Evolutionary conservation across 1,284 basidiomycete species (phyloP).

Genomic region (Cryptococcus wingfieldii): DNA sequence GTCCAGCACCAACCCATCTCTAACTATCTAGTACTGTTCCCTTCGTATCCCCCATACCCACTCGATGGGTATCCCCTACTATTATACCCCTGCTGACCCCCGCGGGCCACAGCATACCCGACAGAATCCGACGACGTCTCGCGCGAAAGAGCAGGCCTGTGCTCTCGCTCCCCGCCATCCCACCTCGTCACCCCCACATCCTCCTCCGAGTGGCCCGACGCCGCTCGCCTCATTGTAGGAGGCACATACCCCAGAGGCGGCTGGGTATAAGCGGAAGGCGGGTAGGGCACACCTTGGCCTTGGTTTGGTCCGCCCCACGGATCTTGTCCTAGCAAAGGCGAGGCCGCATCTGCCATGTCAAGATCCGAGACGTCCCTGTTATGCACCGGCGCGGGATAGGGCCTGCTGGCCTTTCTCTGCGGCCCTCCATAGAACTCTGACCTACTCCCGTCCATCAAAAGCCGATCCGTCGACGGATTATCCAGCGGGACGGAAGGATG

Average conservation of each 20-base stretch:
- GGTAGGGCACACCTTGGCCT: conserved; percentile 13
- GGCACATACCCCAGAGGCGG: conserved; percentile 22
- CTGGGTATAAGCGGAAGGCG: conserved; percentile 19
- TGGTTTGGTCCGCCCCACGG: neutral
- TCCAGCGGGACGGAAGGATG: conserved; percentile 20
- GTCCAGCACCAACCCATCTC: neutral
- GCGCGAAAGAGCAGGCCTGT: neutral
- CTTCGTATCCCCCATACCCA: neutral
- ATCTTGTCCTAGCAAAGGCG: conserved; percentile 18
- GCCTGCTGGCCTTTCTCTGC: conserved; percentile 14
- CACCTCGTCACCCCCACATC: conserved; percentile 16
- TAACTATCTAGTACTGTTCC: neutral
- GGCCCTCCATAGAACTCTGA: conserved; percentile 16
- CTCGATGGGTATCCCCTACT: neutral
- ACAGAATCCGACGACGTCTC: neutral
- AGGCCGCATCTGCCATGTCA: conserved; percentile 16
- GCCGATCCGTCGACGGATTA: conserved; percentile 39
- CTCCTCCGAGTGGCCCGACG: conserved; percentile 9
- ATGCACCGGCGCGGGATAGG: conserved; percentile 7
- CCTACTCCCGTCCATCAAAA: conserved; percentile 20
- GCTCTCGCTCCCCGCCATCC: conserved; percentile 12
- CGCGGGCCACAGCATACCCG: neutral
- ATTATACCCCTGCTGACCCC: neutral
- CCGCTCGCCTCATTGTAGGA: conserved; percentile 17
- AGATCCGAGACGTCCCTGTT: conserved; percentile 2